A percentile compares a stretch with the other conserved stretches of the same genome.
Conservation (phyloP, 2,329 filamentous ascomycete species). For the Colletotrichum chlorophyti region DNA sequence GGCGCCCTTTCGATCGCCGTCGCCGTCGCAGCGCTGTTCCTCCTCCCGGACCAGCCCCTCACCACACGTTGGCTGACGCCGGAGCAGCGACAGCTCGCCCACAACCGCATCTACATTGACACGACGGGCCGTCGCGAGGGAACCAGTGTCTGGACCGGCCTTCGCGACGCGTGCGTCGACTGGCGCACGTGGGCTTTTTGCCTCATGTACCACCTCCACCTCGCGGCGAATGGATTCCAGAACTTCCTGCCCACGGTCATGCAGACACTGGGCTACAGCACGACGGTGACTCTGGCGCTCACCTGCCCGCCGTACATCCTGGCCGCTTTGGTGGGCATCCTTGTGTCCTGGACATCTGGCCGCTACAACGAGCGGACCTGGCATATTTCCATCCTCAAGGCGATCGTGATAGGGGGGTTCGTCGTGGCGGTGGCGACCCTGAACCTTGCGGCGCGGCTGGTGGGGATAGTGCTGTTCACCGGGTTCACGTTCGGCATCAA, state of each 20-base stretch:
- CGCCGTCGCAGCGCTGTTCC: slow-evolving; percentile 30
- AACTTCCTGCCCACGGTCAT: slow-evolving; percentile 85
- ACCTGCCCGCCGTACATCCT: slow-evolving; percentile 54
- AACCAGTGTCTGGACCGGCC: slow-evolving; percentile 45
- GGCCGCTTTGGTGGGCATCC: slow-evolving; percentile 45
- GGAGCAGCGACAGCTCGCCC: slow-evolving; percentile 47
- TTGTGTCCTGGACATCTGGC: slow-evolving; percentile 48
- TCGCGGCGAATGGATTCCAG: slow-evolving; percentile 66
- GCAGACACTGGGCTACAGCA: slow-evolving; percentile 50
- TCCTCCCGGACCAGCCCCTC: slow-evolving; percentile 35
- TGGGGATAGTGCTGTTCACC: slow-evolving; percentile 46
- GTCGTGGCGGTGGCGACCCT: slow-evolving; percentile 35
- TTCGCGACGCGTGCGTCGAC: slow-evolving; percentile 33
- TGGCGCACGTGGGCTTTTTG: slow-evolving; percentile 35
- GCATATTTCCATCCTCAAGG: slow-evolving; percentile 51
- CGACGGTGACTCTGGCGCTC: slow-evolving; percentile 48
- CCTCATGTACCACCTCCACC: slow-evolving; percentile 36
- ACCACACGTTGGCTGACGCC: slow-evolving; percentile 43
- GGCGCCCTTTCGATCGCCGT: slow-evolving; percentile 32
- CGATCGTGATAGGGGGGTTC: slow-evolving; percentile 47
- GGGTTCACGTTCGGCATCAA: slow-evolving; percentile 47
- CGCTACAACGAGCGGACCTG: slow-evolving; percentile 53
- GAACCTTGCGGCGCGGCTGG: slow-evolving; percentile 34
- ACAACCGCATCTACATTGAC: slow-evolving; percentile 42
- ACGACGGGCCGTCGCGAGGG: slow-evolving; percentile 38